These are phyloP conservation scores for Termitomyces sp. DNA, from an alignment of 768 basidiomycete genomes.

Conservation along the genomic window DNA sequence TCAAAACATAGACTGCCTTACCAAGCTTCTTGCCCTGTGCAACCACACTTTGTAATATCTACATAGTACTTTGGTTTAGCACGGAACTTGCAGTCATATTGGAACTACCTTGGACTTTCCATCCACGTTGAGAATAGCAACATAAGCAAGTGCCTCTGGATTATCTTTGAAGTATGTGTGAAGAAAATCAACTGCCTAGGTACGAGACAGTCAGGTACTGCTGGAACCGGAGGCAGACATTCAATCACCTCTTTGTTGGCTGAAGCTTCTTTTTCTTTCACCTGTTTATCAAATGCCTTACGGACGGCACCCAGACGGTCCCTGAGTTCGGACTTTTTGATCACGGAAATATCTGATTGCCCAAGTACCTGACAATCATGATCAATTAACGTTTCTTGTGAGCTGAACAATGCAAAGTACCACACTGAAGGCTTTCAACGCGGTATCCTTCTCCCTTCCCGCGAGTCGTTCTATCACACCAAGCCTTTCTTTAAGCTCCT, in stretches of 20 bases:
- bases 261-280: conserved; percentile 75
- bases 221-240: not conserved
- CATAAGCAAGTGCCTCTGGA: conserved; percentile 61
- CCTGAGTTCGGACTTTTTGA: conserved; percentile 75
- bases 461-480: conserved; percentile 51
- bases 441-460: conserved; percentile 84
- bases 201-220: not conserved
- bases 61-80: conserved; percentile 2
- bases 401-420: conserved; percentile 35
- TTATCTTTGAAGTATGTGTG: conserved; percentile 74
- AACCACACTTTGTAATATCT: conserved; percentile 75
- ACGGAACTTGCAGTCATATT: not conserved
- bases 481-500: conserved; percentile 56
- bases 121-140: conserved; percentile 67
- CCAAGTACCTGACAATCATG: conserved; percentile 67
- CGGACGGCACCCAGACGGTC: conserved; percentile 67
- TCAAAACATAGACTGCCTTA: conserved; percentile 89
- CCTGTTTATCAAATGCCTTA: conserved; percentile 79
- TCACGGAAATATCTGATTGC: conserved; percentile 83
- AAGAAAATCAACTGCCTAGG: conserved; percentile 66
- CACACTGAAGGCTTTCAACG: conserved; percentile 72
- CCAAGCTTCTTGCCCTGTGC: conserved; percentile 73
- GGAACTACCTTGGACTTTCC: conserved; percentile 77
- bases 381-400: not conserved
- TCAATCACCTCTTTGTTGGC: conserved; percentile 68